Base-by-base conservation (phyloP, 805 yeast genomes). In the Barnettozyma sucrosica region DNA sequence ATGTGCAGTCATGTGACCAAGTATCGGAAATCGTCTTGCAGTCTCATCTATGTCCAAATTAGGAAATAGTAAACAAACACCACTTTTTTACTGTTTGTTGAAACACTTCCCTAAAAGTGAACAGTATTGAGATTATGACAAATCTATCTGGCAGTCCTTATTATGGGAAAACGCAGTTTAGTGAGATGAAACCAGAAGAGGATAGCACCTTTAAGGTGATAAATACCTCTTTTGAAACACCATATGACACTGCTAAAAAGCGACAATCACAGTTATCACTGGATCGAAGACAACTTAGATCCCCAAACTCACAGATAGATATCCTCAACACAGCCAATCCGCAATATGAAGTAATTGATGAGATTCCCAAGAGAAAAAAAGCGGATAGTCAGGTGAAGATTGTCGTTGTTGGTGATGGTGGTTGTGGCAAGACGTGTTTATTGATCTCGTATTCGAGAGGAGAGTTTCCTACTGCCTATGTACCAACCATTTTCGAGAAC, bases 331-430 rank as follows among this genome's bases (percentile, higher is more conserved):
- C 32, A 28, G 13, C 16, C n/a, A 19, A 37, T 16, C 18, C 38
- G 4, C 40, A 46, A 8, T 45, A 45, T 33, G 33, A 41, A 3
- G 38, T 25, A 20, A 13, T 23, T 43, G 26, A n/a, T 11, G 63
- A 61, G 32, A 52, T 32, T 50, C 59, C 23, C 51, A 44, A 33
- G 57, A 59, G 28, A 56, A 55, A 41, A 51, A 56, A 40, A 58
- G 74, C 1, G 14, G 71, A 72, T 44, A 59, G 64, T 36, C 70
- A 67, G 42, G 56, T 74, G 39, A 85, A 85, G 59, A 67, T 86
- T 6, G 95, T 88, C 11, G 85, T 85, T 24, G 93, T 89, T 9
- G 96, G 96, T 7, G 96, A 88, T 64, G 89, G 92, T 57, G 90
- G 88, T 16, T 83, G 93, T 62, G 96, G 96, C n/a, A 88, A 88